A percentile compares a stretch with the other conserved stretches of the same genome.
These are phyloP conservation scores for Eucalyptus curtisii DNA, from an alignment of 345 rosid genomes.

Conservation along the genomic window DNA sequence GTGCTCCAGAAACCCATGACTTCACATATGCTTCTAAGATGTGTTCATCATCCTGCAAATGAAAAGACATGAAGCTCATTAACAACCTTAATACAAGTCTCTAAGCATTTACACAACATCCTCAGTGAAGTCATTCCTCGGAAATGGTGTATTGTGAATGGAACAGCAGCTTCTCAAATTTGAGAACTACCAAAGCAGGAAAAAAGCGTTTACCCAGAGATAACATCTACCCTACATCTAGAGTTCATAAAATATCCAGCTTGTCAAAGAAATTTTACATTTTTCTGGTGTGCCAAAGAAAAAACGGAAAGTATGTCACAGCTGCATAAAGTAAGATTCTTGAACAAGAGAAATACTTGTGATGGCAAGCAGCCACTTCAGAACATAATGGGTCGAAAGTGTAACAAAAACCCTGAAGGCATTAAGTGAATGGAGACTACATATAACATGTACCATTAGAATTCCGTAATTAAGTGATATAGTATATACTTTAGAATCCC, in stretches of 20 bases:
- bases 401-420: not conserved
- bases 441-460: not conserved
- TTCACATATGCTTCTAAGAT: slow-evolving; percentile 68
- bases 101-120: not conserved
- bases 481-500: not conserved
- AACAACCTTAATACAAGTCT: not conserved
- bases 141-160: not conserved
- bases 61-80: not conserved
- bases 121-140: not conserved
- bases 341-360: not conserved
- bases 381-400: not conserved
- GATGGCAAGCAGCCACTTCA: not conserved
- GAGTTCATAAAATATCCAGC: not conserved
- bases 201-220: not conserved
- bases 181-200: not conserved
- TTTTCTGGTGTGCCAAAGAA: not conserved
- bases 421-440: not conserved
- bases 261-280: not conserved
- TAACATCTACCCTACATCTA: not conserved
- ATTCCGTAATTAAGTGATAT: not conserved
- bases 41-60: slow-evolving; percentile 49
- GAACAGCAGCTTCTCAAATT: not conserved
- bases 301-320: not conserved
- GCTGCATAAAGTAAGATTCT: not conserved
- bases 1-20: slow-evolving; percentile 68